Percentiles rank a stretch among this genome's conserved stretches.
phyloP scores from a whole-genome alignment of 805 yeast species.

The Torulaspora quercuum region DNA sequence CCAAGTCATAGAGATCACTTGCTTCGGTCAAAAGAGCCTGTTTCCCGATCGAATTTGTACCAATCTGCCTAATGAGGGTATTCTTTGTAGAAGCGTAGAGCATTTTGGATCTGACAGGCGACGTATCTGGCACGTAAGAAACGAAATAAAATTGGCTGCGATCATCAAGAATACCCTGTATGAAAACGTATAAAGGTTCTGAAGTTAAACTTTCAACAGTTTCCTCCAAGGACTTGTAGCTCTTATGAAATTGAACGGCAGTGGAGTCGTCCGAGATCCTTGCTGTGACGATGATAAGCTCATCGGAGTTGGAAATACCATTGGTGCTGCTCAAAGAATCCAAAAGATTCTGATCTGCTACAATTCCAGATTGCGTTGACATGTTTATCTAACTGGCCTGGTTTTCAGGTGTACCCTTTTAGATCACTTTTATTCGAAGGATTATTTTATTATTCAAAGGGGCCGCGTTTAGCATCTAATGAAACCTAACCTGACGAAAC shows the following conservation, averaged over 20 bases:
- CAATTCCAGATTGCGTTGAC: conserved; percentile 68
- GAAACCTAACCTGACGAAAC: too few relatives aligned
- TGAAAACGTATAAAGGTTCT: conserved; percentile 50
- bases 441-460: too few relatives aligned
- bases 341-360: conserved; percentile 30
- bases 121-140: conserved; percentile 81
- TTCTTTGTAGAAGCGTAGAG: conserved; percentile 87
- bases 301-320: conserved; percentile 5
- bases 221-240: conserved; percentile 37
- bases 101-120: conserved; percentile 84
- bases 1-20: conserved; percentile 30
- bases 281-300: conserved; percentile 22
- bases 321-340: conserved; percentile 17
- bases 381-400: too few relatives aligned
- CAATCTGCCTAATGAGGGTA: conserved; percentile 70
- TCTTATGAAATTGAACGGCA: conserved; percentile 19
- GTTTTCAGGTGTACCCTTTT: too few relatives aligned
- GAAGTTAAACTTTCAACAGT: conserved; percentile 39
- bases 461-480: too few relatives aligned
- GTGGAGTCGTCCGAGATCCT: conserved; percentile 26
- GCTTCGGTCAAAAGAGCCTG: conserved; percentile 36
- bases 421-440: too few relatives aligned
- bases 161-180: conserved; percentile 36
- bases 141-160: conserved; percentile 50
- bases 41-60: conserved; percentile 44